A percentile compares a stretch with the other conserved stretches of the same genome.
Evolutionary conservation across 179 eudicot species (phyloP).

Genomic region (Dionaea muscipula): DNA sequence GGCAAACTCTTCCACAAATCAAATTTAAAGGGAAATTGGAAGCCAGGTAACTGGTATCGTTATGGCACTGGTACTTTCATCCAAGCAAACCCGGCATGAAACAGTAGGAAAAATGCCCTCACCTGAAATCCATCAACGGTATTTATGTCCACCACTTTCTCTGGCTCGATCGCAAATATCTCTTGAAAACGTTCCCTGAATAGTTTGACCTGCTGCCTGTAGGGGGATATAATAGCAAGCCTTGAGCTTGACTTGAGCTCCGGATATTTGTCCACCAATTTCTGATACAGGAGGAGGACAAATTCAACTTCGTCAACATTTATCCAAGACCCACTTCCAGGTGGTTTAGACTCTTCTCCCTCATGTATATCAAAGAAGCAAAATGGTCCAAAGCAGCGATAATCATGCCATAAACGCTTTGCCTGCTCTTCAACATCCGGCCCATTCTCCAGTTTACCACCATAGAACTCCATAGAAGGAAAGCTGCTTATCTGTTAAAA

Average conservation of each 20-base stretch:
- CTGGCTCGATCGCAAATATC: slow-evolving; percentile 62
- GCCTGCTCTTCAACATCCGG: slow-evolving; percentile 55
- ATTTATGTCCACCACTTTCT: slow-evolving; percentile 74
- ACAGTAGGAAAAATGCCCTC: slow-evolving; percentile 5
- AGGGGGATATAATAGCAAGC: slow-evolving; percentile 83
- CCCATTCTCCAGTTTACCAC: slow-evolving; percentile 69
- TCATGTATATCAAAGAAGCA: slow-evolving; percentile 90
- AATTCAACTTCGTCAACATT: slow-evolving; percentile 88
- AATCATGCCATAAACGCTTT: slow-evolving; percentile 67
- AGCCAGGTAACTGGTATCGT: too few relatives aligned
- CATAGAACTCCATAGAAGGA: slow-evolving; percentile 81
- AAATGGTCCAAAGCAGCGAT: slow-evolving; percentile 85
- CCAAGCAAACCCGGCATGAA: too few relatives aligned
- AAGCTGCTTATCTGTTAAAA: slow-evolving; percentile 59
- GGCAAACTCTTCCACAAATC: too few relatives aligned
- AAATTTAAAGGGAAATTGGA: too few relatives aligned
- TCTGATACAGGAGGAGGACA: slow-evolving; percentile 64
- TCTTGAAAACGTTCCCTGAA: slow-evolving; percentile 46
- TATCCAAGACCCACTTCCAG: slow-evolving; percentile 57
- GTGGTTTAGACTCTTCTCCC: slow-evolving; percentile 56
- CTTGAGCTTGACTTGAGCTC: slow-evolving; percentile 74
- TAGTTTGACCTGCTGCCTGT: slow-evolving; percentile 66
- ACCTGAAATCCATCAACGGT: slow-evolving; percentile 98
- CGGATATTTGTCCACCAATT: slow-evolving; percentile 54
- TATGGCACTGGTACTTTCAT: too few relatives aligned